Conservation (phyloP, 805 yeast species). For the Yarrowia sp. region DNA sequence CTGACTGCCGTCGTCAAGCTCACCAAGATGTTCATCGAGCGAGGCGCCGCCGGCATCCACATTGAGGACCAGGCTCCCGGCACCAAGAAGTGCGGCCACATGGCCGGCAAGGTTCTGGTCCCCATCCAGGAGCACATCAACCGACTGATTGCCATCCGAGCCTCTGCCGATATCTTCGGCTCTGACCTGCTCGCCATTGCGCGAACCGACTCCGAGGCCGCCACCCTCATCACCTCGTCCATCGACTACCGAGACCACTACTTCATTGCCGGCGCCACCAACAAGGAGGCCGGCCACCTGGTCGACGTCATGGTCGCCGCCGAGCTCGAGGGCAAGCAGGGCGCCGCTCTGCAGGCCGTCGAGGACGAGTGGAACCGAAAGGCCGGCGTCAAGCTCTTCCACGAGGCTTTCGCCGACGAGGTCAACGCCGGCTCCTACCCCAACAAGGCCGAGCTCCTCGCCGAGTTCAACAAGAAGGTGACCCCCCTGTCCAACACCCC, state of each 20-base stretch:
- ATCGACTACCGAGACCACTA: conserved; percentile 94
- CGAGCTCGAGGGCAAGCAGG: conserved; percentile 68
- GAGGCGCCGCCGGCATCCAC: conserved; percentile 99
- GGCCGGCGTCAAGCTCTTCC: conserved; percentile 85
- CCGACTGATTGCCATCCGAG: conserved; percentile 89
- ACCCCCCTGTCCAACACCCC: conserved; percentile 75
- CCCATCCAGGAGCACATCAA: conserved; percentile 97
- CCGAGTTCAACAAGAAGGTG: conserved; percentile 63
- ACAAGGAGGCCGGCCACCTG: conserved; percentile 72
- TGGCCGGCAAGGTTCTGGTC: conserved; percentile 97
- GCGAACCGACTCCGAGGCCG: conserved; percentile 97
- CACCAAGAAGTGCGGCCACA: conserved; percentile 97
- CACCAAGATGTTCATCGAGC: conserved; percentile 92
- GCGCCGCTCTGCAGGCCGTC: conserved; percentile 64
- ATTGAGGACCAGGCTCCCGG: conserved; percentile 99
- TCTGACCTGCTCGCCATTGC: conserved; percentile 85
- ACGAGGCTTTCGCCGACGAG: conserved; percentile 85
- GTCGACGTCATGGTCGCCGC: conserved; percentile 79
- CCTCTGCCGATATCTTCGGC: conserved; percentile 91
- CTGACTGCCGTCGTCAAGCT: conserved; percentile 92
- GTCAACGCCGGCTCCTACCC: conserved; percentile 57
- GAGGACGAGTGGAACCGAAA: conserved; percentile 79
- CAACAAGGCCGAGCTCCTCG: conserved; percentile 58
- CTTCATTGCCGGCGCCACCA: conserved; percentile 86
- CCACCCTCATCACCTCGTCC: conserved; percentile 88